phyloP scores from a whole-genome alignment of 176 grass and related monocot genomes.

The barley (Hordeum vulgare) region DNA sequence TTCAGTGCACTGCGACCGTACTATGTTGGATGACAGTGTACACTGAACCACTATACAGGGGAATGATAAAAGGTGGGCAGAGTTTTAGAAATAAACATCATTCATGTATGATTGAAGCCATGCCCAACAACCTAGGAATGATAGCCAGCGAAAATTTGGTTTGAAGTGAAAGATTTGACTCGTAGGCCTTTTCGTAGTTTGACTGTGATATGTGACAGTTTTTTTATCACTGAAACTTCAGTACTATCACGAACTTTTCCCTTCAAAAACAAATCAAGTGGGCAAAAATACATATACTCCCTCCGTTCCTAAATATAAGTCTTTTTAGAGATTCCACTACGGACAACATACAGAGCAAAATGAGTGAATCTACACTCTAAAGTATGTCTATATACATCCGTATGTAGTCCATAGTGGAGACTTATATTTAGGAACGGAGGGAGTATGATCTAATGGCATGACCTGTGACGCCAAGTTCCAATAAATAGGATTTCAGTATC shows the following conservation, averaged over 20 bases:
- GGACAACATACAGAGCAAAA: too few relatives aligned
- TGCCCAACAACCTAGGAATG: slow-evolving; percentile 23
- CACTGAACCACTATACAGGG: not conserved
- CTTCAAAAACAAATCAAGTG: slow-evolving; percentile 5
- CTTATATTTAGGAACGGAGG: too few relatives aligned
- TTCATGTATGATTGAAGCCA: slow-evolving; percentile 16
- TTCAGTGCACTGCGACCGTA: slow-evolving; percentile 13
- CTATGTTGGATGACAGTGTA: slow-evolving; percentile 5
- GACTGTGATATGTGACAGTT: not conserved
- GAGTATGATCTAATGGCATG: not conserved
- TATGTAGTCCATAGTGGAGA: too few relatives aligned
- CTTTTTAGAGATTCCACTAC: too few relatives aligned
- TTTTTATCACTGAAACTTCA: not conserved
- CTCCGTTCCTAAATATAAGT: too few relatives aligned
- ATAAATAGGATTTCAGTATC: not conserved
- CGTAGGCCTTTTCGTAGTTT: slow-evolving; percentile 3
- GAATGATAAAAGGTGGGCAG: slow-evolving; percentile 14
- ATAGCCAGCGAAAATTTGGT: slow-evolving; percentile 28
- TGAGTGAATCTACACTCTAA: too few relatives aligned
- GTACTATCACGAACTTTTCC: not conserved
- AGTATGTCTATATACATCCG: too few relatives aligned
- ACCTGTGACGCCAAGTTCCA: not conserved
- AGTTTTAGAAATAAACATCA: slow-evolving; percentile 13
- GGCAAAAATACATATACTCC: too few relatives aligned
- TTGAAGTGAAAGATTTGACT: slow-evolving; percentile 39